phyloP scores from a whole-genome alignment of 2,329 filamentous ascomycete genomes.

The Chrysoporthe austroafricana region DNA sequence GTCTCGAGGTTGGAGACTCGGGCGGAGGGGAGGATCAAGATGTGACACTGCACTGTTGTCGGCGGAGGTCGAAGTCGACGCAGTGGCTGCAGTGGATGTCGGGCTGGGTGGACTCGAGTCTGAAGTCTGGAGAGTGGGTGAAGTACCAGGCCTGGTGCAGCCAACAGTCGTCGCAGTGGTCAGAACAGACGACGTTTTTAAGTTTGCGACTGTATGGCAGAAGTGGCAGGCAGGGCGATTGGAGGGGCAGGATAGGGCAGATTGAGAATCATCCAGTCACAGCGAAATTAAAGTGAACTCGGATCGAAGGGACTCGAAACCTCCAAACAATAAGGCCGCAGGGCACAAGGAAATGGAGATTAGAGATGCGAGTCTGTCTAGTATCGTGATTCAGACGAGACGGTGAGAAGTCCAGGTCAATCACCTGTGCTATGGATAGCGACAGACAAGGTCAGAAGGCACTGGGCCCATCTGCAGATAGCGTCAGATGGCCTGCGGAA shows the following conservation, averaged over 20 bases:
- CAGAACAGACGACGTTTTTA: background rate
- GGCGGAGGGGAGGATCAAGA: background rate
- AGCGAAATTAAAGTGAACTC: background rate
- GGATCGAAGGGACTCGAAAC: background rate
- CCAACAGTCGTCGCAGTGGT: background rate
- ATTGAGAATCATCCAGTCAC: background rate
- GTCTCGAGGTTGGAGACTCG: background rate
- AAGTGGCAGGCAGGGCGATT: background rate
- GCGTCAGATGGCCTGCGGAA: conserved; percentile 7
- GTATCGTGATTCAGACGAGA: background rate
- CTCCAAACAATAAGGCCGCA: background rate
- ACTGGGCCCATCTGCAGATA: conserved; percentile 5
- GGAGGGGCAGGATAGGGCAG: conserved; percentile 1
- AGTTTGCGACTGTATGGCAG: background rate
- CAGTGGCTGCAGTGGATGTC: background rate
- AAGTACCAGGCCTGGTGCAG: background rate
- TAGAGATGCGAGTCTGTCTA: background rate
- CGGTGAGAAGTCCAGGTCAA: background rate
- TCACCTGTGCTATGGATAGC: background rate
- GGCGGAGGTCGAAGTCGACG: background rate
- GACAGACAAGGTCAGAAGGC: background rate
- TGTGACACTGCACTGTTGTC: background rate
- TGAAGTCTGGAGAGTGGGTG: background rate
- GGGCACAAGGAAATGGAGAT: background rate
- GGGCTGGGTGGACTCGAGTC: background rate